Evolutionary conservation across 2,329 filamentous ascomycete genomes (phyloP).

Genomic region (Bipolaris gigantea): DNA sequence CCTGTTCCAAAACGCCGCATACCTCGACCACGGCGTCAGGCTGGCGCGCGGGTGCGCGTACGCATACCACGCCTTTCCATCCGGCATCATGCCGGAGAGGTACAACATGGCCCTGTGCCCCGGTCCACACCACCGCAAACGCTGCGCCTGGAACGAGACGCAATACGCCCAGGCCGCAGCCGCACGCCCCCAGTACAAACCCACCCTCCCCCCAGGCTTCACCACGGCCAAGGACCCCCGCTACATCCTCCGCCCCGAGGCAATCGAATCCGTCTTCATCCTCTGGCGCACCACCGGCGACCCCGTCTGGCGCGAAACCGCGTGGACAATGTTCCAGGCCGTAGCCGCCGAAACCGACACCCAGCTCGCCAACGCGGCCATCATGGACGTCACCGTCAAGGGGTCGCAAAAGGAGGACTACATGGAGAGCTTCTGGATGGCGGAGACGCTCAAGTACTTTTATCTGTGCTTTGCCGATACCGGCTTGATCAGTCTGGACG

Average conservation of each 20-base stretch:
- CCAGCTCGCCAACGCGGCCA: slow-evolving; percentile 48
- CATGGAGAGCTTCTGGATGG: slow-evolving; percentile 53
- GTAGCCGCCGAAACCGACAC: slow-evolving; percentile 48
- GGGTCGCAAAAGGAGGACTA: slow-evolving; percentile 36
- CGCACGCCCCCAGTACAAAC: slow-evolving; percentile 27
- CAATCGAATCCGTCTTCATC: slow-evolving; percentile 63
- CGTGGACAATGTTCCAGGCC: slow-evolving; percentile 53
- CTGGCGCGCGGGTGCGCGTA: slow-evolving; percentile 64
- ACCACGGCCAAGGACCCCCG: slow-evolving; percentile 45
- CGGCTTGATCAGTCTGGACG: slow-evolving; percentile 50
- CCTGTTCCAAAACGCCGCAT: slow-evolving; percentile 55
- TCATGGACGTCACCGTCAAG: slow-evolving; percentile 46
- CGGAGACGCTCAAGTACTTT: slow-evolving; percentile 56
- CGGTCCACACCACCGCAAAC: slow-evolving; percentile 24
- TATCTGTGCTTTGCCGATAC: slow-evolving; percentile 52
- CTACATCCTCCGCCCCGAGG: slow-evolving; percentile 57
- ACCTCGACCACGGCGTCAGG: slow-evolving; percentile 59
- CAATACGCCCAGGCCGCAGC: slow-evolving; percentile 26
- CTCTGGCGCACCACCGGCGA: slow-evolving; percentile 62
- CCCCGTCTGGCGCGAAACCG: slow-evolving; percentile 46
- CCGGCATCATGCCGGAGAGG: slow-evolving; percentile 63
- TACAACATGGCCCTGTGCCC: slow-evolving; percentile 57
- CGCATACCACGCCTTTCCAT: slow-evolving; percentile 58
- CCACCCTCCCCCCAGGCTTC: slow-evolving; percentile 51
- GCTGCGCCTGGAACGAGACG: slow-evolving; percentile 55